These are phyloP conservation scores for Jatropha podagrica DNA, from an alignment of 441 rosid genomes.

Conservation along the genomic window DNA sequence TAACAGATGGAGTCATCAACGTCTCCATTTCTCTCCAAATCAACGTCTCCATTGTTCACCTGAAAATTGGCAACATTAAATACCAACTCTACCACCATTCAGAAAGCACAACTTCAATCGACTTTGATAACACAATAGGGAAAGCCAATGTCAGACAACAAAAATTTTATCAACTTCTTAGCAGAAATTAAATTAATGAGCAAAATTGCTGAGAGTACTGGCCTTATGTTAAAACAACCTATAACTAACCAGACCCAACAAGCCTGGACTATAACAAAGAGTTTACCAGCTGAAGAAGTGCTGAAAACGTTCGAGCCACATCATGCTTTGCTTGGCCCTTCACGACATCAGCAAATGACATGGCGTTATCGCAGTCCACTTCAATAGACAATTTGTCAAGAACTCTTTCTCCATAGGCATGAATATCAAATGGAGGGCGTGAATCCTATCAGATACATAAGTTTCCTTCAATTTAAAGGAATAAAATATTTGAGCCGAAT, in stretches of 20 bases:
- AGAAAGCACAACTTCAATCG: not conserved
- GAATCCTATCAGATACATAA: constrained; percentile 54
- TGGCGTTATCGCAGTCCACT: constrained; percentile 32
- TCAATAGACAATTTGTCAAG: constrained; percentile 55
- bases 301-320: constrained; percentile 86
- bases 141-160: not conserved
- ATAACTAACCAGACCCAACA: not conserved
- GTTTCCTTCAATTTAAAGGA: constrained; percentile 16
- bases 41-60: constrained; percentile 90
- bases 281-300: constrained; percentile 91
- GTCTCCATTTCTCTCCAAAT: constrained; percentile 49
- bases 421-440: constrained; percentile 86
- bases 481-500: constrained; percentile 8
- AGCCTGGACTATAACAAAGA: not conserved
- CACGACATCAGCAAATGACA: constrained; percentile 62
- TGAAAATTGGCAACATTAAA: constrained; percentile 27
- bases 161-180: not conserved
- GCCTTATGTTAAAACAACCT: not conserved
- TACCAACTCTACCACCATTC: not conserved
- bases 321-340: constrained; percentile 81
- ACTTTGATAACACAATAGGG: not conserved
- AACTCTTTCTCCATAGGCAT: constrained; percentile 68
- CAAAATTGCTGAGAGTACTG: not conserved
- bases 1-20: constrained; percentile 47
- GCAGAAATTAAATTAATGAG: not conserved